Conservation (phyloP, 2,329 filamentous ascomycete genomes). For the Hypoxylon sp. region DNA sequence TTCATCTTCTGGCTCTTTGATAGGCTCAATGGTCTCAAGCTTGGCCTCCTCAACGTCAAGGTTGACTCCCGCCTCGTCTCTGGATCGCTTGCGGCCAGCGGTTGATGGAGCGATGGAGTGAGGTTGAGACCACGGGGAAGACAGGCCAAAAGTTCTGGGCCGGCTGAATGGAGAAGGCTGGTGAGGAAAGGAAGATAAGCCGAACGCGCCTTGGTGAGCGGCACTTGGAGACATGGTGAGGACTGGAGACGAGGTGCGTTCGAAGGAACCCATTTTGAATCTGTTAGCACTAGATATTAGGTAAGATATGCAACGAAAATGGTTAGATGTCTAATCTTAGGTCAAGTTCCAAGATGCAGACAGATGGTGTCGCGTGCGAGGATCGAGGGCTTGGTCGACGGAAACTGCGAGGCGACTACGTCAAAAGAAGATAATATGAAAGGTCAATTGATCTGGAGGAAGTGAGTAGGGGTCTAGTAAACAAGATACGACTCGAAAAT, state of each 20-base stretch:
- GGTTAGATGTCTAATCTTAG: constrained; percentile 42
- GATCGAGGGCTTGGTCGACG: constrained; percentile 19
- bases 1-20: constrained; percentile 70
- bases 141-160: constrained; percentile 51
- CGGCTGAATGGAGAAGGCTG: constrained; percentile 50
- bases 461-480: constrained; percentile 39
- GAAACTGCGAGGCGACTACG: constrained; percentile 18
- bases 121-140: constrained; percentile 51
- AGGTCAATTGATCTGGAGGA: constrained; percentile 44
- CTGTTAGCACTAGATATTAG: constrained; percentile 49
- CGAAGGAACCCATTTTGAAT: constrained; percentile 53
- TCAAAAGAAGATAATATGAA: constrained; percentile 21
- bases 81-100: constrained; percentile 80
- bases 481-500: constrained; percentile 29
- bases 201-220: constrained; percentile 57
- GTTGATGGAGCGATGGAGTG: constrained; percentile 48
- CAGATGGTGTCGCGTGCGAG: constrained; percentile 34
- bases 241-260: constrained; percentile 53
- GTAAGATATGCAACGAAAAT: constrained; percentile 47
- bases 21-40: constrained; percentile 52
- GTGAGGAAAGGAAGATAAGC: constrained; percentile 55
- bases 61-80: constrained; percentile 77
- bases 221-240: constrained; percentile 59
- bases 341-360: constrained; percentile 13
- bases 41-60: constrained; percentile 65